Evolutionary conservation across 75 land plant genomes (phyloP), one percentile per base, ranked within the genome.

Genomic region (Larix kaempferi): DNA sequence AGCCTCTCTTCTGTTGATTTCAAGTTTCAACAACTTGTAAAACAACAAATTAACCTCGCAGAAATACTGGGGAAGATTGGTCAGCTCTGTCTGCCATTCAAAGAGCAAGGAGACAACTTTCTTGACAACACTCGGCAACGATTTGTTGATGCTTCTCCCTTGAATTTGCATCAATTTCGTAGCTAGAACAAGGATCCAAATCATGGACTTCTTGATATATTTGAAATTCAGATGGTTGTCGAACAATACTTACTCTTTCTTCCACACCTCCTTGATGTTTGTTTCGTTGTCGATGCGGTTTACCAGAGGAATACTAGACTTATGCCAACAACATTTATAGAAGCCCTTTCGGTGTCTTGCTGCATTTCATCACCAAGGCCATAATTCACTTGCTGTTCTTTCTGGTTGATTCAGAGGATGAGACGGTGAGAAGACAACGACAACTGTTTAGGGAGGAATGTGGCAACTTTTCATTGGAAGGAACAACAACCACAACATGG

Each of bases 281-380:
- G 89, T 73, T 39, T 91, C 93, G 13, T 59, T 79, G 26, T 81
- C 91, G 3, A 78, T 78, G 7, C 91, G 74, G 58, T 91, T 91
- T 39, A 91, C 57, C 91, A 91, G 25, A 91, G 79, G 74, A 89
- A 91, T 2, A 91, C 93, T 4, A 88, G 80, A 4, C 93, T 86
- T 22, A 91, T 91, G 39, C 78, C 76, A 21, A 91, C 91, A 19
- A 82, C 91, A 74, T 91, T 83, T 2, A 81, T 66, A 10, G 76
- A 29, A 88, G 71, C 16, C 85, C 90, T 63, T 88, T 87, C 8
- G 90, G 88, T 14, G 83, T 60, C 60, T 61, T 78, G 63, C 88
- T 75, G 78, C 79, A 4, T 82, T 86, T 74, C 56, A 88, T 72
- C 54, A 87, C 80, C 64, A 90, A 85, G 6, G 83, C 85, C 19